Base-by-base conservation (phyloP, 1,139 yeast species). In the Pichia sp. region DNA sequence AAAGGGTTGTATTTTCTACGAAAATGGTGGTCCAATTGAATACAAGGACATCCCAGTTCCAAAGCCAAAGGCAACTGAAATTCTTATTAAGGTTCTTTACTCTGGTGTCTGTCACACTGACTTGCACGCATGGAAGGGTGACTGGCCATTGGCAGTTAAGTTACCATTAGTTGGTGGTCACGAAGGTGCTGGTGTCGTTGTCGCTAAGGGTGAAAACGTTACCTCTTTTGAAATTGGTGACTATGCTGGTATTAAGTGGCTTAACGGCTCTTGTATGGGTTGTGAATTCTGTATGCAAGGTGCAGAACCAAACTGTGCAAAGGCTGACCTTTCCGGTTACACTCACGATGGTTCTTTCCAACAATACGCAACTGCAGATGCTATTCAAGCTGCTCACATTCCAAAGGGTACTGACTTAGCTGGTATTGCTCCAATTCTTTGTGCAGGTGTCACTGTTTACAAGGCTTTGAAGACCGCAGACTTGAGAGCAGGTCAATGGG, bases 21-120 rank as follows among this genome's bases (percentile, higher is more conserved):
- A 63, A 52, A 61, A 64, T 51, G 63, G 67, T 39, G 72, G 73
- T 40, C 58, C 59, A 40, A 66, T 79, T 50, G 58, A 62, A 47
- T 77, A 75, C 66, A 74, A 66, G 49, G 80, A 76, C 45, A 72
- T 76, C 41, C 72, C 79, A 34, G 85, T 78, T 32, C 87, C 87
- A 53, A 61, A 50, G 9, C 87, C 87, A 55, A 75, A 75, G 54
- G 59, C 85, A 35, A 77, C 68, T 51, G 86, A 79, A 62, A 60
- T 79, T 41, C 66, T 79, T 54, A 67, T 79, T 57, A 67, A 79
- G 50, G 76, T 79, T 52, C 69, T 74, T 59, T 79, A 77, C 64
- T 77, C 86, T 9, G 87, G 87, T 62, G 86, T 79, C 35, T 79
- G 87, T 56, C 86, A 79, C 64, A 79, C 86, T 32, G 87, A 79